Base-by-base conservation (phyloP, 75 land plant species). In the Pinus tabuliformis region DNA sequence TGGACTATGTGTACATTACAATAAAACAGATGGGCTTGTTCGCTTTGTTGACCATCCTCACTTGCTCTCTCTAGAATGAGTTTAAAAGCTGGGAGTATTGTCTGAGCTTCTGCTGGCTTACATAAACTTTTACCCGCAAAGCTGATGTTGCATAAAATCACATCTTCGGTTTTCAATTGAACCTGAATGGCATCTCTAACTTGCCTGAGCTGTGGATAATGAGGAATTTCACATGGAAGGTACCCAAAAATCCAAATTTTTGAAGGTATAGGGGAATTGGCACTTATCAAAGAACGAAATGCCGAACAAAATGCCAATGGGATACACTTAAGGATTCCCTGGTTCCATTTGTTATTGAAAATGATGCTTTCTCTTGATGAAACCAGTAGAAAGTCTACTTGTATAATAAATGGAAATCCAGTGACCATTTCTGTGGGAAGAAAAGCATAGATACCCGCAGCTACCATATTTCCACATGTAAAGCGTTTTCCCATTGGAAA, bases 381-480 rank as follows among this genome's bases (percentile, higher is more conserved):
- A 7, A 80, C 74, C 4, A 91, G 71, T 24, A 91, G 4, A 45
- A 91, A 91, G 73, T 91, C 92, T 24, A 90, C 88, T 28, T 88
- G 90, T 33, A 90, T 88, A 6, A 90, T 75, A 78, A 90, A 90
- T 5, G 88, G 91, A n/a, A 90, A 87, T 22, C 83, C 79, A 5
- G 88, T 85, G 0, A 82, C 73, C 81, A 88, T 76, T 71, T 90
- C 83, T 2, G 90, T 88, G 16, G 92, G 91, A 17, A 91, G 83
- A 72, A 83, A 91, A 14, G 92, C 86, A 74, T 81, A 91, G 7
- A 91, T 75, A 30, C 83, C 85, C 13, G 83, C 78, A 3, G 80
- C 58, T 11, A 12, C 56, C 20, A 20, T 75, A 22, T 58, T 56
- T 22, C 85, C 82, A 54, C 81, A 28, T 2, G 71, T 56, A 6